Percentiles rank a stretch among this genome's conserved stretches.
Conservation (phyloP, 2,329 filamentous ascomycete species). For the Fusarium sarcochroum region DNA sequence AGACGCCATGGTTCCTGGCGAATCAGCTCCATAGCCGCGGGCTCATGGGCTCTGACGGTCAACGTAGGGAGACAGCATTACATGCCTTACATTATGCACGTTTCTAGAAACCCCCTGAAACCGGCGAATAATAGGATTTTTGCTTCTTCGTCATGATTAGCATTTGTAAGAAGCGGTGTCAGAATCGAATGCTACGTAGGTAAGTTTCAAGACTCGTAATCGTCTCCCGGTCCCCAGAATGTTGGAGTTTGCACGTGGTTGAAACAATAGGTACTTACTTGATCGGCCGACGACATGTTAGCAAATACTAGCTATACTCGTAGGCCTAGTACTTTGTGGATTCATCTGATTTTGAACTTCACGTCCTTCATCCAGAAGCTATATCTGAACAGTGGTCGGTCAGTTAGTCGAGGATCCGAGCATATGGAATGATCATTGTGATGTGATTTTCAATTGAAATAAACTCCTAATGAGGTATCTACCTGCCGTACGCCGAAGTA, state of each 20-base stretch:
- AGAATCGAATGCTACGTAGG: slow-evolving; percentile 7
- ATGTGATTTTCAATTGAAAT: slow-evolving; percentile 23
- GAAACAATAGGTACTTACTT: slow-evolving; percentile 14
- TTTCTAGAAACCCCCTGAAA: slow-evolving; percentile 17
- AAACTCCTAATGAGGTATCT: slow-evolving; percentile 37
- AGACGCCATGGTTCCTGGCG: slow-evolving; percentile 18
- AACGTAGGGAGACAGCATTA: slow-evolving; percentile 12
- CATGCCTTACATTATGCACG: slow-evolving; percentile 31
- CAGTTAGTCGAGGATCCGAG: not conserved
- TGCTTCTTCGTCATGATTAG: slow-evolving; percentile 24
- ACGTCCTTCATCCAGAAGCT: not conserved
- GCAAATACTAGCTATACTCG: not conserved
- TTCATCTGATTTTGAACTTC: not conserved
- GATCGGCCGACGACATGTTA: not conserved
- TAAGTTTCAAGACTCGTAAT: not conserved
- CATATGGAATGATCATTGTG: not conserved
- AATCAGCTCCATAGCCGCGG: slow-evolving; percentile 37
- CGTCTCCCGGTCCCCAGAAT: not conserved
- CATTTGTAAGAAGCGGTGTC: slow-evolving; percentile 34
- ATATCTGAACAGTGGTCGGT: not conserved
- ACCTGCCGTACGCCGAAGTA: slow-evolving; percentile 28
- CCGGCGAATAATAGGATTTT: slow-evolving; percentile 8
- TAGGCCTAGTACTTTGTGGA: not conserved
- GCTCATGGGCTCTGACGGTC: slow-evolving; percentile 40
- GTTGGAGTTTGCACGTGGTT: slow-evolving; percentile 21